These are phyloP conservation scores for Breviolum minutum DNA, from an alignment of 73 alveolate genomes.

Conservation along the genomic window DNA sequence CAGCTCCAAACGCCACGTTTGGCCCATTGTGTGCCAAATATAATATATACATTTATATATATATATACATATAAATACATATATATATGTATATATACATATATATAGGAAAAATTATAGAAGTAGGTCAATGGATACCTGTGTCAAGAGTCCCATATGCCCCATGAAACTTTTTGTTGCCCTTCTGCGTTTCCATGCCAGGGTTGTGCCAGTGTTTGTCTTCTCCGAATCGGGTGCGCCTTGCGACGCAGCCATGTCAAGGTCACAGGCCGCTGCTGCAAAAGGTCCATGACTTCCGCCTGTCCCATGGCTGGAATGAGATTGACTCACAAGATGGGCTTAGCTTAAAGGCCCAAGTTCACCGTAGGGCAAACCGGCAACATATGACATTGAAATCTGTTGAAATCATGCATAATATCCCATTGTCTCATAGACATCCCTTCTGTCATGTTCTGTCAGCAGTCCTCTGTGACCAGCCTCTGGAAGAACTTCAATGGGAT, in stretches of 20 bases:
- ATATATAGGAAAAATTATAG: too few species aligned
- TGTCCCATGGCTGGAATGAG: background rate
- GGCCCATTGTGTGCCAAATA: too few species aligned
- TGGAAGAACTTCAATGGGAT: constrained; percentile 49
- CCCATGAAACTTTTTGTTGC: background rate
- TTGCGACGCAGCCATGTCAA: constrained; percentile 49
- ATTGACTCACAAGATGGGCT: background rate
- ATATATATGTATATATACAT: too few species aligned
- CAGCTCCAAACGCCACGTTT: too few species aligned
- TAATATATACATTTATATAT: too few species aligned
- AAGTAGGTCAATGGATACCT: too few species aligned
- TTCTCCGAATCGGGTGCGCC: background rate
- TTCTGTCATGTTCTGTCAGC: background rate
- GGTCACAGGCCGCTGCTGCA: constrained; percentile 58
- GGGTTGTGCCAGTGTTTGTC: background rate
- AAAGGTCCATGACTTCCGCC: constrained; percentile 53
- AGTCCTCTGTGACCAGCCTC: background rate
- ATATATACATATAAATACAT: too few species aligned
- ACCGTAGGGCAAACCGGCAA: background rate
- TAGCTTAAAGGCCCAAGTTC: background rate
- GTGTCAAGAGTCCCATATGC: background rate
- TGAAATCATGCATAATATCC: background rate
- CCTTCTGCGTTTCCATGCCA: background rate
- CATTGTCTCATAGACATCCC: background rate
- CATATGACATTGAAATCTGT: background rate